Conservation (phyloP, 2,329 filamentous ascomycete species). For the Emericellopsis atlantica region DNA sequence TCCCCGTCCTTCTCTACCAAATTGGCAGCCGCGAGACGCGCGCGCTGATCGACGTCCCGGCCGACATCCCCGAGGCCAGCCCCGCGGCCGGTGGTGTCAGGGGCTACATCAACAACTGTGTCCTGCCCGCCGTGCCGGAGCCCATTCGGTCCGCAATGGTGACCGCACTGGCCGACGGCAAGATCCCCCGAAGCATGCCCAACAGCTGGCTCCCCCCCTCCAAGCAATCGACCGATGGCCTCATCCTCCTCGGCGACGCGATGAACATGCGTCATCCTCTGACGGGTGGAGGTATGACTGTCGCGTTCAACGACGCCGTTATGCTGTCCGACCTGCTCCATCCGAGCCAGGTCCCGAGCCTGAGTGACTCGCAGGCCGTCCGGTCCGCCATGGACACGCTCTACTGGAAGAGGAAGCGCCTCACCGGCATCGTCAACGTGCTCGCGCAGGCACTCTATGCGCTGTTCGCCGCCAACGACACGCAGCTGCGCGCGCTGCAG, state of each 20-base stretch:
- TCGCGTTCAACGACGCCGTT: conserved; percentile 86
- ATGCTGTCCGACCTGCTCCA: conserved; percentile 63
- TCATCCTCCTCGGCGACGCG: conserved; percentile 82
- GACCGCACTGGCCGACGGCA: conserved; percentile 64
- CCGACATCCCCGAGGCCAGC: conserved; percentile 60
- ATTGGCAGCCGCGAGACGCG: conserved; percentile 93
- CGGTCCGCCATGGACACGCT: conserved; percentile 58
- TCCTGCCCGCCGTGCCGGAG: conserved; percentile 65
- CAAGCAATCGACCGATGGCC: conserved; percentile 41
- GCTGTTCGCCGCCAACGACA: conserved; percentile 77
- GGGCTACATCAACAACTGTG: conserved; percentile 66
- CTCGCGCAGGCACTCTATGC: conserved; percentile 89
- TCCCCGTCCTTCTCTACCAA: conserved; percentile 84
- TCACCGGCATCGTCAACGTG: conserved; percentile 88
- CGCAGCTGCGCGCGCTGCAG: conserved; percentile 68
- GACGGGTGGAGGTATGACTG: conserved; percentile 96
- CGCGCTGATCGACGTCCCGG: conserved; percentile 77
- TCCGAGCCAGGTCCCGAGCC: conserved; percentile 52
- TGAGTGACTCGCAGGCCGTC: conserved; percentile 56
- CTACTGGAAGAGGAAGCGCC: conserved; percentile 76
- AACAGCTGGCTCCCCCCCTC: conserved; percentile 85
- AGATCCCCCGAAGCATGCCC: conserved; percentile 75
- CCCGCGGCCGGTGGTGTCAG: conserved; percentile 71
- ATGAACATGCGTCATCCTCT: conserved; percentile 99
- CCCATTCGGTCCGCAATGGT: conserved; percentile 61